Conservation (phyloP, 2,329 filamentous ascomycete genomes). For the Aspergillaceae sp. region DNA sequence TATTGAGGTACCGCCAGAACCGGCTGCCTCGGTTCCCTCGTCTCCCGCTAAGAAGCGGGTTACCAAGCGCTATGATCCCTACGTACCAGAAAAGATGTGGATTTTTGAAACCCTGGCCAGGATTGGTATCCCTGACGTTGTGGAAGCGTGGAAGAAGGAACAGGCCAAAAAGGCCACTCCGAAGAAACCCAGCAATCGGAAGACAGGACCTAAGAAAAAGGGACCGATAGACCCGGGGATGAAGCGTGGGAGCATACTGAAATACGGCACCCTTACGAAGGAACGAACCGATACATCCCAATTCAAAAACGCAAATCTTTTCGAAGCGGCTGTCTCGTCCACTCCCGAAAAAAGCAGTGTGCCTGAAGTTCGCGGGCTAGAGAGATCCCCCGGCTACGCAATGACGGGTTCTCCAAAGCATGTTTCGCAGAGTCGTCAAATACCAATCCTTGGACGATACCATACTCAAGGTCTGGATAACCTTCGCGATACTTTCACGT, state of each 20-base stretch:
- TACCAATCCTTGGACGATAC: constrained; percentile 1
- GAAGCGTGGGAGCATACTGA: constrained; percentile 34
- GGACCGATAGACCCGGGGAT: constrained; percentile 33
- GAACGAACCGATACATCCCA: constrained; percentile 21
- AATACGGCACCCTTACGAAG: constrained; percentile 33
- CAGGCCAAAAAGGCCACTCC: constrained; percentile 23
- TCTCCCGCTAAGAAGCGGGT: constrained; percentile 18
- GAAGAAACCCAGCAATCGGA: constrained; percentile 18
- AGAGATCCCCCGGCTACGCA: not conserved
- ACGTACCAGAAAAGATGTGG: constrained; percentile 58
- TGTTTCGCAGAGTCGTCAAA: constrained; percentile 9
- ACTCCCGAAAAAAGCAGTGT: constrained; percentile 8
- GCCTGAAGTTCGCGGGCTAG: not conserved
- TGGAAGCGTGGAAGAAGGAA: constrained; percentile 55
- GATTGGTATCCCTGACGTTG: constrained; percentile 55
- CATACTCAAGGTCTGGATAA: constrained; percentile 10
- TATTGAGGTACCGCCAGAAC: constrained; percentile 15
- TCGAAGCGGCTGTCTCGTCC: constrained; percentile 19
- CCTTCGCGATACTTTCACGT: constrained; percentile 18
- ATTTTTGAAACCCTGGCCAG: constrained; percentile 56
- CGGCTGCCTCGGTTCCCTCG: constrained; percentile 11
- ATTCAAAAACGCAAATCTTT: constrained; percentile 20
- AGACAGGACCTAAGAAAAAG: constrained; percentile 25
- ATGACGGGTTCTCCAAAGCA: not conserved
- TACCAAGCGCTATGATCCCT: constrained; percentile 52